Base-by-base conservation (phyloP, 306 rosid genomes). In the Citrullus colocynthis region DNA sequence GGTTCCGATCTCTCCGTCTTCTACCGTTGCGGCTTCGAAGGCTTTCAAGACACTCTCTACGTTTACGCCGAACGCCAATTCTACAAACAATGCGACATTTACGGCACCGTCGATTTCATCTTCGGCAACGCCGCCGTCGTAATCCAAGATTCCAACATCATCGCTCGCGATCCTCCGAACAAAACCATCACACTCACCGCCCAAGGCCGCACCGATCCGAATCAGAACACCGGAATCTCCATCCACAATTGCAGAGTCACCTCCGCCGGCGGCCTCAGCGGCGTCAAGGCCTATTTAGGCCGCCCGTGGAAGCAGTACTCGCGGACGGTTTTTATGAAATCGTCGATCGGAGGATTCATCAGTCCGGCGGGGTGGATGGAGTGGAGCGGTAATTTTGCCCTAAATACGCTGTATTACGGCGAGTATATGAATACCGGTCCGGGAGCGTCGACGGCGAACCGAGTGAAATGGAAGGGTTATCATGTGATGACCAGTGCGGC, bases 41-140 rank as follows among this genome's bases (percentile, higher is more conserved):
- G 98, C 9, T 89, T 65, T 28, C 98, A 93, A 81, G 98, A 93
- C 82, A 93, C 98, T 39, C 84, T 93, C 1, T 89, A 91, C 54
- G 96, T 89, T 14, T 81, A 87, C 42, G 87, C 98, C 0, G 84
- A 88, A 16, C 77, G 98, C 13, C 98, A 93, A 81, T 93, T 93
- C 44, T 93, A 91, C 8, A 81, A 84, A 11, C 90, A 93, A 58
- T 93, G 97, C 70, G 85, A 89, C 84, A 90, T 93, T 1, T 90
- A 90, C 15, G 97, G 97, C 16, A 93, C 97, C 0, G 96, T 93
- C 2, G 96, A 93, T 48, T 93, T 93, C 15, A 90, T 93, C 44
- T 93, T 93, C 4, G 97, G 97, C 3, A 90, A 93, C 1, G 97
- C 96, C 0, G 97, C 94, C 0, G 95, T 81, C 0, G 98, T 93